Evolutionary conservation across 352 stramenopile genomes (phyloP), one percentile per base, ranked within the genome.

Genomic region (Phytophthora pistaciae): DNA sequence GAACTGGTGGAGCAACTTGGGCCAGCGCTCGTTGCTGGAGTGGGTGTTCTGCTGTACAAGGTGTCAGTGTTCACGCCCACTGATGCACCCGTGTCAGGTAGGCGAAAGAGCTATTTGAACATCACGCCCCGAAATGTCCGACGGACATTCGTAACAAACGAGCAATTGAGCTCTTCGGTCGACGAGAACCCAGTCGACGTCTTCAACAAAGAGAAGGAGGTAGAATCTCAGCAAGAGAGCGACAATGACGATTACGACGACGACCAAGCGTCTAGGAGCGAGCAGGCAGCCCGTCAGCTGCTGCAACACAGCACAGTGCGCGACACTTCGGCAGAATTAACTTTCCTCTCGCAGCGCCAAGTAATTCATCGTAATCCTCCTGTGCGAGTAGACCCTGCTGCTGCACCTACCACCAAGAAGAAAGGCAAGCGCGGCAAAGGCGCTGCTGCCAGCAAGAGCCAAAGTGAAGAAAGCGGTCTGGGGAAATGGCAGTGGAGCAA

Each of bases 1-100:
- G 85, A 94, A 31, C 78, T 95, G 8, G 87, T 94, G 31, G 85
- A 94, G 64, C 83, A 88, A 21, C 68, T 95, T 23, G 87, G 86
- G 0, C 75, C 85, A 42, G 83, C 83, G 9, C 60, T 96, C 0
- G 66, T 80, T 33, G 77, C 68, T 23, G 85, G 85, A 10, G 79
- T 76, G 0, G 89, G 70, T 7, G 59, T 94, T 29, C 11, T 92
- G n/a, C 73, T 96, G 1, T 80, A 87, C 27, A 82, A 95, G 5
- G 87, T 96, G 14, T 90, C 84, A 1, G 73, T 91, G 29, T 93
- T 92, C 54, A 82, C 80, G 3, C 86, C 84, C 3, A 88, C 82
- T 13, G 81, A 88, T 40, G 76, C 78, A 16, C 81, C 74, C 3
- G 72, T 84, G 1, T 76, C 78, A 42, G 82, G 81, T 2, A 72